Evolutionary conservation across 352 stramenopile species (phyloP).

Genomic region (Phytophthora uliginosa): DNA sequence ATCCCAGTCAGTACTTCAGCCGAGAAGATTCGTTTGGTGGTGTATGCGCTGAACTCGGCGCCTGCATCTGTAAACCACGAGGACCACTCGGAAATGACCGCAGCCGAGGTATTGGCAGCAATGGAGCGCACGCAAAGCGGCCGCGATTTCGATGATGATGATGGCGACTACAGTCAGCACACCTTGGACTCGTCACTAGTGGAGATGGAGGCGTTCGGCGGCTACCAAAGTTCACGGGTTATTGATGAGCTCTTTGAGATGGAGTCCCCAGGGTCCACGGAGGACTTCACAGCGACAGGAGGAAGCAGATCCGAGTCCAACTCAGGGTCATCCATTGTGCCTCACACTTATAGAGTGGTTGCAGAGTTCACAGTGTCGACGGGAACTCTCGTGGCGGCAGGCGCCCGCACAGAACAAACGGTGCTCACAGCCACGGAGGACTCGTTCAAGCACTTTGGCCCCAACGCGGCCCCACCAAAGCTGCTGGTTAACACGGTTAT

Average conservation of each 20-base stretch:
- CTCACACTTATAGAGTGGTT: constrained; percentile 64
- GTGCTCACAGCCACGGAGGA: constrained; percentile 71
- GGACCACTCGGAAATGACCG: constrained; percentile 83
- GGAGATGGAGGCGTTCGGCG: constrained; percentile 47
- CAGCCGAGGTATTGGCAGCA: constrained; percentile 72
- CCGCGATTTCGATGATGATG: constrained; percentile 40
- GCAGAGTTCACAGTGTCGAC: constrained; percentile 84
- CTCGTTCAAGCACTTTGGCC: constrained; percentile 79
- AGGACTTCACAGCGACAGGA: constrained; percentile 40
- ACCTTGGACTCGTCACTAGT: constrained; percentile 66
- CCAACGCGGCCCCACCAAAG: constrained; percentile 66
- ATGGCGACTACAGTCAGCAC: constrained; percentile 43
- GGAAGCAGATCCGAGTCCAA: constrained; percentile 40
- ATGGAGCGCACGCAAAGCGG: constrained; percentile 70
- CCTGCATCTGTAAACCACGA: constrained; percentile 52
- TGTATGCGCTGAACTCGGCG: constrained; percentile 67
- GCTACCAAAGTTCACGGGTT: constrained; percentile 51
- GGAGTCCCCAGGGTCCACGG: constrained; percentile 67
- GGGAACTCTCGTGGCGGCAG: constrained; percentile 66
- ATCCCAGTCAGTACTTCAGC: constrained; percentile 67
- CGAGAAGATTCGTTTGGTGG: constrained; percentile 82
- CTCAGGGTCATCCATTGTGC: constrained; percentile 27
- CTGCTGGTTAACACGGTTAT: constrained; percentile 86
- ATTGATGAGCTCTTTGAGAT: constrained; percentile 89
- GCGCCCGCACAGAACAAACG: constrained; percentile 70